Base-by-base conservation (phyloP, 2,329 filamentous ascomycete species). In the Paecilomyces formosus region DNA sequence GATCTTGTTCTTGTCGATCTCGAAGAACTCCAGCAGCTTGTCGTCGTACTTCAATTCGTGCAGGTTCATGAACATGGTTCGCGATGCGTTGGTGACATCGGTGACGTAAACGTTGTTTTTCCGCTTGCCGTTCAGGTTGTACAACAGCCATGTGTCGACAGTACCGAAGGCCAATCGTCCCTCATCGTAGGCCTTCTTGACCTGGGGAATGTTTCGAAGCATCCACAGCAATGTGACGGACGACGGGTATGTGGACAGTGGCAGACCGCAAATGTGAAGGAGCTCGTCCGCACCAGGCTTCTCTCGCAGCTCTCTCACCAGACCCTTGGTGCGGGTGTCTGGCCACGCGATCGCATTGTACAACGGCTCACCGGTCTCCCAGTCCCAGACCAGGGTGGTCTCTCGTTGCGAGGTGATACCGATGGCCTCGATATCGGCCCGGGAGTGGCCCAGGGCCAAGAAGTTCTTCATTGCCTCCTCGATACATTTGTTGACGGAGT, bases 61-160 rank as follows among this genome's bases (percentile, higher is more conserved):
- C 57, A 96, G 81, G 75, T 96, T 91, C 88, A 96, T 92, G 74
- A 96, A 94, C 91, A 96, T 95, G 61, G 92, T 96, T 68, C 92
- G 82, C 56, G 89, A 93, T 21, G 92, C 92, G 72, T 96, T 96
- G 61, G 89, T 91, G 54, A 88, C 85, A 72, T 96, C 92, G 0
- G 92, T 94, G 59, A 96, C 90, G 69, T 90, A 87, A 51, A 92
- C 75, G 58, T 87, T 83, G 55, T 82, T 84, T 60, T 84, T 80
- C 31, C 78, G 80, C 55, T 88, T 87, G 59, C 89, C 90, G 68
- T 95, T 79, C 55, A 96, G 82, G 66, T 87, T 86, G 77, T 90
- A 96, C 57, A 96, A 83, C 59, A 96, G 80, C 92, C 92, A 96
- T 1, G 88, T 85, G 73, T 96, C 92, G 60, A 96, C 86, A 6